These are phyloP conservation scores for Tolypocladium pustulatum DNA, from an alignment of 2,329 filamentous ascomycete genomes.

Conservation along the genomic window DNA sequence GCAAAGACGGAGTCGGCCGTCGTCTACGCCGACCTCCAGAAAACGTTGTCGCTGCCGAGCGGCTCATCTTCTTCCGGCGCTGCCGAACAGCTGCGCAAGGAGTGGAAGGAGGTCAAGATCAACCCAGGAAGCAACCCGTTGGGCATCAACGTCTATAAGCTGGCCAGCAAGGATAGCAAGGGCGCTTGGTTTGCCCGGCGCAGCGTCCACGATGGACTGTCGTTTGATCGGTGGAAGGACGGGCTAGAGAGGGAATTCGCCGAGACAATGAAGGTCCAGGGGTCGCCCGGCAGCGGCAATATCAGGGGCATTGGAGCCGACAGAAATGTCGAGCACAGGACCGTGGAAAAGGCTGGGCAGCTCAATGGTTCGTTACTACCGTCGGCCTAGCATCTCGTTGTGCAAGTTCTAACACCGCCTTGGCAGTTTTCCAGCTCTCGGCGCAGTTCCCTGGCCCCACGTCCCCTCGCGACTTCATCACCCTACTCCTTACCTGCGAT, in stretches of 20 bases:
- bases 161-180: conserved; percentile 66
- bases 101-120: conserved; percentile 81
- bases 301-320: conserved; percentile 83
- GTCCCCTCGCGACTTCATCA: conserved; percentile 78
- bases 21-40: conserved; percentile 38
- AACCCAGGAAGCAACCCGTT: conserved; percentile 63
- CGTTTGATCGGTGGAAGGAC: conserved; percentile 67
- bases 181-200: conserved; percentile 84
- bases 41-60: conserved; percentile 28
- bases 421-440: conserved; percentile 68
- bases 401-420: conserved; percentile 4
- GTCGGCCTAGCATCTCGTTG: neutral
- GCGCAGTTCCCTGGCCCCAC: conserved; percentile 87
- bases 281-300: conserved; percentile 59
- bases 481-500: conserved; percentile 61
- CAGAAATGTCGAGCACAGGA: conserved; percentile 54
- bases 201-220: conserved; percentile 69
- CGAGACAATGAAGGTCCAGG: conserved; percentile 62
- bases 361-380: conserved; percentile 40
- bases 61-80: conserved; percentile 35
- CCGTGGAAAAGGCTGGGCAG: conserved; percentile 47
- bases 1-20: conserved; percentile 45
- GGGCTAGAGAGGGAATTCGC: conserved; percentile 72
- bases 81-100: conserved; percentile 53
- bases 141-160: conserved; percentile 69